Conservation (phyloP, 352 stramenopile species). For the Phytophthora multivora region DNA sequence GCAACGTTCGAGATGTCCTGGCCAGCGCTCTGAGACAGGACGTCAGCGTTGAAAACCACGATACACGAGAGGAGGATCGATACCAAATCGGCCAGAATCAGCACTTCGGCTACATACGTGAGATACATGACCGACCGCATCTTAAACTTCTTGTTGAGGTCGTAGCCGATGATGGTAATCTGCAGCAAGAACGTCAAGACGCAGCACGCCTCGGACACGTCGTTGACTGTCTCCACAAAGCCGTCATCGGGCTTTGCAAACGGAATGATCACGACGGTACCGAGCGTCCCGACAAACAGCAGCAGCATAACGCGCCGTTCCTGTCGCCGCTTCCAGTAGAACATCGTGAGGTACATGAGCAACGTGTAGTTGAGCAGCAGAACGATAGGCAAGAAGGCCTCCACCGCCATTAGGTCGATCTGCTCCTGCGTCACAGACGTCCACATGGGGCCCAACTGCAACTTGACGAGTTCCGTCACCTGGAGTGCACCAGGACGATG, state of each 20-base stretch:
- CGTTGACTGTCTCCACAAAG: constrained; percentile 34
- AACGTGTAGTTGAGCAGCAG: constrained; percentile 51
- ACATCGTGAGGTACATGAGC: constrained; percentile 40
- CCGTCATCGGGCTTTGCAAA: constrained; percentile 25
- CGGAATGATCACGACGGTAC: constrained; percentile 30
- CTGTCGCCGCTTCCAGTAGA: constrained; percentile 34
- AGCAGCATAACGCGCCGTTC: constrained; percentile 24
- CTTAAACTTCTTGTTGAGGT: constrained; percentile 38
- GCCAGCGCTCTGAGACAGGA: neutral
- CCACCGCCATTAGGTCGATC: constrained; percentile 16
- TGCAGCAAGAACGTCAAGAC: constrained; percentile 47
- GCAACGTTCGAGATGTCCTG: constrained; percentile 21
- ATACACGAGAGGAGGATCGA: constrained; percentile 26
- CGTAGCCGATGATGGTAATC: constrained; percentile 49
- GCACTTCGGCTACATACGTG: constrained; percentile 32
- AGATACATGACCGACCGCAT: constrained; percentile 39
- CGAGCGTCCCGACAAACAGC: constrained; percentile 25
- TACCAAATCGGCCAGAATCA: constrained; percentile 21
- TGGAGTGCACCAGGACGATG: no score
- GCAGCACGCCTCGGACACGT: constrained; percentile 40
- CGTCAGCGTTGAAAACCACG: neutral
- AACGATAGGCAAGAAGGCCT: constrained; percentile 37
- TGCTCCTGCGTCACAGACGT: constrained; percentile 29
- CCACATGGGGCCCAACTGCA: constrained; percentile 6
- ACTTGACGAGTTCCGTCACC: no score